These are phyloP conservation scores for Ophiosphaerella korrae DNA, from an alignment of 2,329 filamentous ascomycete species.

Conservation along the genomic window DNA sequence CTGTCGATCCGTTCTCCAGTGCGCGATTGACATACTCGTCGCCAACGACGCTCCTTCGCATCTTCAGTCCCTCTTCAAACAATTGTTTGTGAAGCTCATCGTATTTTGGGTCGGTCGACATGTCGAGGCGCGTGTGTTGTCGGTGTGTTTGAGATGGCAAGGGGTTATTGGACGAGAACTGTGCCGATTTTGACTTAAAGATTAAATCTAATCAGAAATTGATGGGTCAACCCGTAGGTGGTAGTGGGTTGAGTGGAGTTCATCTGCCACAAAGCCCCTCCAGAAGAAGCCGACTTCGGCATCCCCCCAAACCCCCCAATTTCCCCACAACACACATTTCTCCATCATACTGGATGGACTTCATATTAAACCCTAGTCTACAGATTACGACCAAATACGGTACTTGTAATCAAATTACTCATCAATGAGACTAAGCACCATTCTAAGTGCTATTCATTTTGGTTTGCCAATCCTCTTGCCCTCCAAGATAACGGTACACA, in stretches of 20 bases:
- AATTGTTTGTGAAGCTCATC: constrained; percentile 58
- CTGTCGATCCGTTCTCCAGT: constrained; percentile 60
- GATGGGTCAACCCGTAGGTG: neutral
- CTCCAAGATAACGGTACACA: constrained; percentile 62
- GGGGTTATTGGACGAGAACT: constrained; percentile 3
- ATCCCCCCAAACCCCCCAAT: constrained; percentile 30
- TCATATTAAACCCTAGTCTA: no score
- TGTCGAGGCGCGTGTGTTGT: constrained; percentile 23
- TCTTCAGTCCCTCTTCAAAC: constrained; percentile 65
- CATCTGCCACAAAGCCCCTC: constrained; percentile 5
- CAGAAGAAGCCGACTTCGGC: constrained; percentile 22
- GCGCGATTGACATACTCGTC: constrained; percentile 64
- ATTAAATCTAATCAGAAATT: neutral
- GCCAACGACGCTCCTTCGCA: constrained; percentile 66
- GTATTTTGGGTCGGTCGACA: constrained; percentile 50
- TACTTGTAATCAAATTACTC: no score
- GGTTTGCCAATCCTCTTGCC: constrained; percentile 56
- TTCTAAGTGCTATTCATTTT: constrained; percentile 17
- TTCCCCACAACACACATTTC: constrained; percentile 1
- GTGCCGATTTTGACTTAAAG: neutral
- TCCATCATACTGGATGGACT: neutral
- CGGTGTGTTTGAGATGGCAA: constrained; percentile 3
- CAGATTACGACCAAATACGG: no score
- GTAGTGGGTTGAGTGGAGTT: neutral
- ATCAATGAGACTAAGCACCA: no score